Evolutionary conservation across 139 green algal genomes (phyloP), one percentile per base, ranked within the genome.

Genomic region (Pedinophyceae sp.): DNA sequence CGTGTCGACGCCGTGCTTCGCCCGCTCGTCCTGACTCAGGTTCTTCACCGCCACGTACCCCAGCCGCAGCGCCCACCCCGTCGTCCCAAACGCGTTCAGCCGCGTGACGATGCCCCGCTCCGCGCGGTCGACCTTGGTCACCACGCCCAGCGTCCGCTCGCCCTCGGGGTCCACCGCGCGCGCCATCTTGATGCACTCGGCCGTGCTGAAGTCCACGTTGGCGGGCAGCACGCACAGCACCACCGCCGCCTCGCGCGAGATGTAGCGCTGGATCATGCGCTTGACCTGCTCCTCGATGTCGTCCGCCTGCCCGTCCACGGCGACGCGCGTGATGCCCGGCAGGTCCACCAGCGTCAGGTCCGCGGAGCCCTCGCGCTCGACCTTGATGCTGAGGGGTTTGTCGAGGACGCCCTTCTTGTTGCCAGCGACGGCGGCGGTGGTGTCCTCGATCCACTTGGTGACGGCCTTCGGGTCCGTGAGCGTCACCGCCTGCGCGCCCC

Each of bases 101-200:
- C 41, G 46, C 5, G 46, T 22, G 13, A 7, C 7, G 28, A 59
- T 76, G 22, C 68, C 68, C 53, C 62, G 67, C 22, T 69, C 57
- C 61, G 64, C 64, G 18, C 64, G 49, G 45, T 76, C 68, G 24
- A 73, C 48, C 49, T 76, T 76, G 1, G 68, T 76, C 19, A 76
- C 30, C 27, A 74, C 68, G 20, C 68, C 68, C 39, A 67, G 60
- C 23, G 68, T 76, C 18, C 68, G 41, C 24, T 71, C 59, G 3
- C 59, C 66, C 54, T 62, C 60, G 17, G 60, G 52, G 27, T 61
- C 55, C 15, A 75, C 58, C 52, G 69, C 47, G 34, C 41, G 50
- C 5, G 67, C 54, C 34, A 76, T 25, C 23, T 60, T 62, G 40
- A 76, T 57, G 25, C 53, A 50, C 28, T 69, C 68, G 18, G 50